Conservation (phyloP, 169 alveolate genomes). For the Ichthyophthirius multifiliis region DNA sequence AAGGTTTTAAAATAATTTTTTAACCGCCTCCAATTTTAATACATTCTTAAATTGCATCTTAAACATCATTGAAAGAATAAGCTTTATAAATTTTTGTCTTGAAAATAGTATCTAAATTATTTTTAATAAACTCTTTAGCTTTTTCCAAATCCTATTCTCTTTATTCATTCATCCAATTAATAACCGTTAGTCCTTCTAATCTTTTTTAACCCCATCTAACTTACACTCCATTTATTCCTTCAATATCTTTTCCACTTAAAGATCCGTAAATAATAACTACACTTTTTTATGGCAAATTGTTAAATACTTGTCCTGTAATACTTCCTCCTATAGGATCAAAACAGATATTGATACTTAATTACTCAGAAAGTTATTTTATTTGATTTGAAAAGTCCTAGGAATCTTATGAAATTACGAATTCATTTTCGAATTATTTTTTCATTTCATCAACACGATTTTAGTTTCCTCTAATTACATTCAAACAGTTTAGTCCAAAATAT, state of each 20-base stretch:
- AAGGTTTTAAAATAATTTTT: too few relatives aligned
- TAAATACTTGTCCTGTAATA: not conserved
- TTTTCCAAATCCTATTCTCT: not conserved
- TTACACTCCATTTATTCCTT: conserved; percentile 5
- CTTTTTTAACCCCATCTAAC: not conserved
- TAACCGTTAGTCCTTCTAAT: not conserved
- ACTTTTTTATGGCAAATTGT: not conserved
- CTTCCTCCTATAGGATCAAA: not conserved
- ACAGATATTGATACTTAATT: not conserved
- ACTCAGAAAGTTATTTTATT: not conserved
- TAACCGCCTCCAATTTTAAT: too few relatives aligned
- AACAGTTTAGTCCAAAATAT: not conserved
- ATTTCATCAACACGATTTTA: not conserved
- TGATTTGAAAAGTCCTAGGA: not conserved
- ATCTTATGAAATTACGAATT: not conserved
- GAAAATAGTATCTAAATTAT: not conserved
- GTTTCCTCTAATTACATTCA: not conserved
- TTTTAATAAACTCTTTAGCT: not conserved
- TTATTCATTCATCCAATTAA: not conserved
- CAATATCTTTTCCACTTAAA: not conserved
- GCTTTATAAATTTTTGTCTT: not conserved
- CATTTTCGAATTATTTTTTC: not conserved
- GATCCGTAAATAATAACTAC: not conserved
- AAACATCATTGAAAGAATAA: not conserved
- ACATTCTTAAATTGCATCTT: too few relatives aligned